These are phyloP conservation scores for Termitomyces sp. DNA, from an alignment of 768 basidiomycete genomes.

Conservation along the genomic window DNA sequence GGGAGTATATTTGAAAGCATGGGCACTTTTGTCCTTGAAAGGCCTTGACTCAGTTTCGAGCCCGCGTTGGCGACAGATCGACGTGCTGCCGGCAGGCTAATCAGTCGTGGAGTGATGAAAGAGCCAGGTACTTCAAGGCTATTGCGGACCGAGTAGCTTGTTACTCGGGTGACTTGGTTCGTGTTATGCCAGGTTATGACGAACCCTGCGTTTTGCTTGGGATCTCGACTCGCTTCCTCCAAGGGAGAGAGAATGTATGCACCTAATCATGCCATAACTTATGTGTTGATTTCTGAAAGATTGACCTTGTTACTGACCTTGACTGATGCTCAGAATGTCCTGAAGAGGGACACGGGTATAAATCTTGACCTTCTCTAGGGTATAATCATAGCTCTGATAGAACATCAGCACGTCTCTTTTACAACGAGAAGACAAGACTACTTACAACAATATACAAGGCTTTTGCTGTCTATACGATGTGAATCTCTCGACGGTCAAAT, in stretches of 20 bases:
- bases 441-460: conserved; percentile 80
- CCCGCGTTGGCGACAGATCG: conserved; percentile 9
- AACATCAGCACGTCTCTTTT: neutral
- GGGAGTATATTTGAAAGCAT: conserved; percentile 30
- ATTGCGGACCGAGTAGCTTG: conserved; percentile 85
- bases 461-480: conserved; percentile 23
- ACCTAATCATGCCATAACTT: conserved; percentile 43
- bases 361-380: conserved; percentile 83
- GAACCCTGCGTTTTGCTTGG: conserved; percentile 86
- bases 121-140: conserved; percentile 30
- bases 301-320: conserved; percentile 44
- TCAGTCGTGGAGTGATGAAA: conserved; percentile 10
- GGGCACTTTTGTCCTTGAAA: conserved; percentile 11
- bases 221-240: conserved; percentile 87
- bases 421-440: conserved; percentile 9
- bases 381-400: conserved; percentile 85
- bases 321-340: conserved; percentile 69
- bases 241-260: conserved; percentile 92
- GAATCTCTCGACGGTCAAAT: neutral
- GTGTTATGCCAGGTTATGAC: conserved; percentile 70
- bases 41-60: conserved; percentile 5
- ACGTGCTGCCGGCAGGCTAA: conserved; percentile 10
- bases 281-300: neutral
- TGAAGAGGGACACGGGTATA: conserved; percentile 87
- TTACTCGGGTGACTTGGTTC: conserved; percentile 68